Conservation (phyloP, 208 protist genomes). For the Leishmania gerbilli region DNA sequence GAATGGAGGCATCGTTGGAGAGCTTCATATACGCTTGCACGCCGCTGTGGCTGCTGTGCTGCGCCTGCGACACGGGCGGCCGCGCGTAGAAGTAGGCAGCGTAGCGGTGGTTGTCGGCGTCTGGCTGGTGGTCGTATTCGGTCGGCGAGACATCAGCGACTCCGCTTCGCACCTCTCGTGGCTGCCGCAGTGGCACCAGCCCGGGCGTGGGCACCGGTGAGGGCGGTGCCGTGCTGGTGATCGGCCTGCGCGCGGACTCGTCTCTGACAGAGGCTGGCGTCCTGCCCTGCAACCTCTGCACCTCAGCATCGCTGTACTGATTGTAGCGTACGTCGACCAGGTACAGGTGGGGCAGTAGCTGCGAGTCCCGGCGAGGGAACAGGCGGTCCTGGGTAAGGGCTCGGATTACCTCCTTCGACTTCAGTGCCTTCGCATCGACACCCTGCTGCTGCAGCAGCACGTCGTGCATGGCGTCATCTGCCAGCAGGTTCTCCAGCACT, state of each 20-base stretch:
- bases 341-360: constrained; percentile 34
- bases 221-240: not conserved
- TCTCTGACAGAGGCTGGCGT: not conserved
- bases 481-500: constrained; percentile 32
- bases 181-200: not conserved
- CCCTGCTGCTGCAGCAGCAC: constrained; percentile 30
- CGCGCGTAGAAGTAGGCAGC: not conserved
- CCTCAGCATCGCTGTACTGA: constrained; percentile 28
- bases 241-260: not conserved
- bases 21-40: not conserved
- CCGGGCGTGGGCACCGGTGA: not conserved
- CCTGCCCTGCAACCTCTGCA: not conserved
- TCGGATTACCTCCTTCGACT: constrained; percentile 4
- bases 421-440: constrained; percentile 20
- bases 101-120: not conserved
- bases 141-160: constrained; percentile 2
- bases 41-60: not conserved
- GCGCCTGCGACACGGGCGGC: not conserved
- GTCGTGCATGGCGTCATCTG: constrained; percentile 28
- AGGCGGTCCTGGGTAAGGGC: constrained; percentile 10
- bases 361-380: constrained; percentile 3
- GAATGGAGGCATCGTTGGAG: not conserved
- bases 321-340: constrained; percentile 35
- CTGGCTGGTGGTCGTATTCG: not conserved
- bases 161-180: not conserved